phyloP scores from a whole-genome alignment of 768 basidiomycete species.

The Phaffia tasmanica region DNA sequence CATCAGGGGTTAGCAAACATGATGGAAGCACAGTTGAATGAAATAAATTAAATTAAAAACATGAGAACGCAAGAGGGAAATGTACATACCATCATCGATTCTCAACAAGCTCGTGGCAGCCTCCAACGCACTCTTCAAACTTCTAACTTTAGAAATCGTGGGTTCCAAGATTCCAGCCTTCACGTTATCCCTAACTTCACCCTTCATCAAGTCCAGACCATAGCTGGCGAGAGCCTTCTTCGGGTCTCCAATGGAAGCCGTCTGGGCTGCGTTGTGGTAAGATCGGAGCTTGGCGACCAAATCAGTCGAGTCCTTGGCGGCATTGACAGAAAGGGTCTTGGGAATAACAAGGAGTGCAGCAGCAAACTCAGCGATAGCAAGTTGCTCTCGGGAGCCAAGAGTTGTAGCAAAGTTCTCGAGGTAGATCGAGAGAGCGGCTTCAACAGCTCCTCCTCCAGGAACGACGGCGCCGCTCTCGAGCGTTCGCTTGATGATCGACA shows the following conservation, averaged over 20 bases:
- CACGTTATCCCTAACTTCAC: conserved; percentile 90
- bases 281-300: conserved; percentile 92
- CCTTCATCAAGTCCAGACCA: conserved; percentile 87
- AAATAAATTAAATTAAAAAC: background rate
- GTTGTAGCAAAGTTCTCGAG: conserved; percentile 98
- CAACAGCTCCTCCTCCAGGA: conserved; percentile 93
- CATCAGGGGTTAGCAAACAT: too few species aligned
- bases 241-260: conserved; percentile 76
- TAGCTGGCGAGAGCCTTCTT: conserved; percentile 83
- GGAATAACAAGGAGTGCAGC: conserved; percentile 84
- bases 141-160: conserved; percentile 92
- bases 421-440: conserved; percentile 92
- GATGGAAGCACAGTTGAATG: conserved; percentile 44
- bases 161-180: conserved; percentile 88
- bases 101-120: conserved; percentile 87
- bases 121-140: conserved; percentile 91
- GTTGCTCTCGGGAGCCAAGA: conserved; percentile 89
- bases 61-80: background rate
- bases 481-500: conserved; percentile 92
- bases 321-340: conserved; percentile 92
- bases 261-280: conserved; percentile 94
- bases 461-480: conserved; percentile 91
- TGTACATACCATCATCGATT: conserved; percentile 53
- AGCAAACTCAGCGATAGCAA: conserved; percentile 99
- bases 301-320: conserved; percentile 95